Percentiles rank a stretch among this genome's conserved stretches.
phyloP scores from a whole-genome alignment of 208 protist genomes.

The Leishmania gerbilli region DNA sequence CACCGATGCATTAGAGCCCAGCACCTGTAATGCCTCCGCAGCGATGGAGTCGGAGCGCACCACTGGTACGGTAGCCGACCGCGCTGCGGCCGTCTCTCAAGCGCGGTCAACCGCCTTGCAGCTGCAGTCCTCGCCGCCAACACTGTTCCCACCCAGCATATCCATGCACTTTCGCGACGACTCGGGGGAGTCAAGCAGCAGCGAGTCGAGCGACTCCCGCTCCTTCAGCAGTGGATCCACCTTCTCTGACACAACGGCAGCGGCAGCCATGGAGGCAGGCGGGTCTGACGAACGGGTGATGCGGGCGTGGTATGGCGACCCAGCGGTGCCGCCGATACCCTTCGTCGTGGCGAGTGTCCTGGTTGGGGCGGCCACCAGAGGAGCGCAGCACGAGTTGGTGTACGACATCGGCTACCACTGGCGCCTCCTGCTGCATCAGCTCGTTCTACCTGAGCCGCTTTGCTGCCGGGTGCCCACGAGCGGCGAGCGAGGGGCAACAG shows the following conservation, averaged over 20 bases:
- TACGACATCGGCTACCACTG: conserved; percentile 23
- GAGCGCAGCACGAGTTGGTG: conserved; percentile 14
- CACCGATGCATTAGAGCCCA: background rate
- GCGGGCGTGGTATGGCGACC: conserved; percentile 10
- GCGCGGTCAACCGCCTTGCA: background rate
- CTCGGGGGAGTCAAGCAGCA: conserved; percentile 9
- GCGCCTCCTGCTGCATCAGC: conserved; percentile 26
- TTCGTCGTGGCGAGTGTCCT: conserved; percentile 32
- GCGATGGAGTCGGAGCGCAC: background rate
- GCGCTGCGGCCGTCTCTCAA: background rate
- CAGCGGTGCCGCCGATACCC: conserved; percentile 16
- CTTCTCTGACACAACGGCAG: conserved; percentile 2
- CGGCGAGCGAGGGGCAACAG: conserved; percentile 10
- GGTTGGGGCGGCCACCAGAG: conserved; percentile 28
- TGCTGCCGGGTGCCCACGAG: background rate
- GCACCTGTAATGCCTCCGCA: background rate
- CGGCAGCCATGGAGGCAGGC: background rate
- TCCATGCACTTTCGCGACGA: conserved; percentile 5
- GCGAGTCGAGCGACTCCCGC: background rate
- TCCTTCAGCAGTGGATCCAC: conserved; percentile 4
- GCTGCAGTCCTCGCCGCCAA: background rate
- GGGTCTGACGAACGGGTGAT: background rate
- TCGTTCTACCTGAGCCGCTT: conserved; percentile 26
- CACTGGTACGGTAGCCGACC: background rate
- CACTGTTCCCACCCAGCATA: background rate